A percentile compares a stretch with the other conserved stretches of the same genome.
Conservation (phyloP, 2,329 filamentous ascomycete genomes). For the Trichoderma guizhouense region DNA sequence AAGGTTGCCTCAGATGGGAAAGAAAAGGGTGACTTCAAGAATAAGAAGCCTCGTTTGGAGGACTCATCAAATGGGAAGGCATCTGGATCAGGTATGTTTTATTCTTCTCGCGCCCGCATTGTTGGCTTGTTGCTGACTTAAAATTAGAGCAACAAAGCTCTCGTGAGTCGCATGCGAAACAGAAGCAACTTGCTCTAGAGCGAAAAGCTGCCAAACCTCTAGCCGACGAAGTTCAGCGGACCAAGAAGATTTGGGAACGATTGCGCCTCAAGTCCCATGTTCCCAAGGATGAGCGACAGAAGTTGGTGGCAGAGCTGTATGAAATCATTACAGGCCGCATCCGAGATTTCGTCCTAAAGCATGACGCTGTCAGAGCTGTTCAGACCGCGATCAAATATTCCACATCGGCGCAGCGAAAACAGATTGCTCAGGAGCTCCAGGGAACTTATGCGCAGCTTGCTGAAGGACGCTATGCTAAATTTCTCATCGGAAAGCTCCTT, state of each 20-base stretch:
- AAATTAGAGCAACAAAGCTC: conserved; percentile 54
- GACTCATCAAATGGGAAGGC: conserved; percentile 27
- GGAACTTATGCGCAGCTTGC: conserved; percentile 81
- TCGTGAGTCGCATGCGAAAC: conserved; percentile 86
- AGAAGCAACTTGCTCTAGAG: conserved; percentile 82
- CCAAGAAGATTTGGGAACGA: conserved; percentile 97
- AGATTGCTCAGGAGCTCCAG: conserved; percentile 82
- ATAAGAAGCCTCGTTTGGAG: conserved; percentile 50
- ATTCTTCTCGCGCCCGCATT: conserved; percentile 1
- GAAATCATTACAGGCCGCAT: conserved; percentile 86
- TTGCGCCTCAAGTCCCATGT: conserved; percentile 91
- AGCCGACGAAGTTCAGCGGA: conserved; percentile 80
- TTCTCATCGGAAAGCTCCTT: conserved; percentile 90
- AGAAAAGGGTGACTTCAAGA: conserved; percentile 39
- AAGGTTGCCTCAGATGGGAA: conserved; percentile 49
- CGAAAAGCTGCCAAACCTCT: conserved; percentile 91
- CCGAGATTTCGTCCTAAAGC: conserved; percentile 96
- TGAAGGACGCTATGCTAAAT: conserved; percentile 96
- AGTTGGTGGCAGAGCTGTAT: conserved; percentile 85
- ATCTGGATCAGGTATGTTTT: conserved; percentile 41
- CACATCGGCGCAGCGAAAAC: conserved; percentile 75
- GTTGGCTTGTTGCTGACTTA: neutral
- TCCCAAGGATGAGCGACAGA: conserved; percentile 80
- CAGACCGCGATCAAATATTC: conserved; percentile 98
- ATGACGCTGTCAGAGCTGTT: conserved; percentile 93